Percentiles rank a stretch among this genome's conserved stretches.
Evolutionary conservation across 2,329 filamentous ascomycete genomes (phyloP).

Genomic region (Podosphaera xanthii): DNA sequence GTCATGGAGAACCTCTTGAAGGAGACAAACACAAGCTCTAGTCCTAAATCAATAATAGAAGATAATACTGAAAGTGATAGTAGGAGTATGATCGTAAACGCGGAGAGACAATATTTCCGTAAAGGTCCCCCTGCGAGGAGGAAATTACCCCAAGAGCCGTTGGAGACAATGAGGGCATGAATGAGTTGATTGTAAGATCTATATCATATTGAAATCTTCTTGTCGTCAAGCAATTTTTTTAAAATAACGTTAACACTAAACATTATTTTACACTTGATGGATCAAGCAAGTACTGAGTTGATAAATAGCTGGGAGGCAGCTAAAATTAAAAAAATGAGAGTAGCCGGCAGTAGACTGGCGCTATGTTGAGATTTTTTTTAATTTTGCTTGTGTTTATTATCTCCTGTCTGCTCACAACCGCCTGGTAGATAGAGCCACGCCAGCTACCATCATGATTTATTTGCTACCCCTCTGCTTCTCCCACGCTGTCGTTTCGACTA

Average conservation of each 20-base stretch:
- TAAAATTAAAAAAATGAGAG: no score
- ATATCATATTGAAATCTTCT: neutral
- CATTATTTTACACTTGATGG: neutral
- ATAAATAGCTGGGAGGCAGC: neutral
- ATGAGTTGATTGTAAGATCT: neutral
- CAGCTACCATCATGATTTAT: neutral
- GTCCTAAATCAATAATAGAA: conserved; percentile 6
- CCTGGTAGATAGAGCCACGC: no score
- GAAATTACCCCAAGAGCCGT: conserved; percentile 3
- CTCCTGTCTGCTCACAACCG: no score
- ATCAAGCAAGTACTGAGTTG: neutral
- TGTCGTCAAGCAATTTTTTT: conserved; percentile 1
- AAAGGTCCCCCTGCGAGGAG: conserved; percentile 16
- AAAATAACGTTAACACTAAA: neutral
- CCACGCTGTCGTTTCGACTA: conserved; percentile 41
- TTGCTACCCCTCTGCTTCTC: conserved; percentile 17
- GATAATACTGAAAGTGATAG: conserved; percentile 25
- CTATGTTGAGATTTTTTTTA: no score
- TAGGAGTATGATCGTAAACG: conserved; percentile 41
- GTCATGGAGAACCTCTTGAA: conserved; percentile 30
- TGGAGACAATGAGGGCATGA: neutral
- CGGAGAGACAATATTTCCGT: conserved; percentile 27
- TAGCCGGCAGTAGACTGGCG: no score
- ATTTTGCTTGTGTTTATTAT: no score
- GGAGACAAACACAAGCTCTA: neutral